These are phyloP conservation scores for Sugiyamaella chiloensis DNA, from an alignment of 805 yeast species.

Conservation along the genomic window DNA sequence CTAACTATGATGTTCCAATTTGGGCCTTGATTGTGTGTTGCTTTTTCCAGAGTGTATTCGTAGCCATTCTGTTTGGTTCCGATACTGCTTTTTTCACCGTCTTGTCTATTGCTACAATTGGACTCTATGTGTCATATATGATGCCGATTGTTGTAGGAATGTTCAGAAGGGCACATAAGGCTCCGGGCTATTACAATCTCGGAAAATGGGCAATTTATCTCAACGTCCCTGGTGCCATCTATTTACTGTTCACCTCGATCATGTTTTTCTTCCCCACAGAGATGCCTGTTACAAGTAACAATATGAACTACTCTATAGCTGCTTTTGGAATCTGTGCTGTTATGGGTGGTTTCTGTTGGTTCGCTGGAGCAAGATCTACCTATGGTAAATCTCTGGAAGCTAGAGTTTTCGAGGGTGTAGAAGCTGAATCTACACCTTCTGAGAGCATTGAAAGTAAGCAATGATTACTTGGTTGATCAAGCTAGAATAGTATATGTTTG, in stretches of 20 bases:
- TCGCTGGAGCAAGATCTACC: constrained; percentile 12
- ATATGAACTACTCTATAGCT: constrained; percentile 61
- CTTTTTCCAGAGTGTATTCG: constrained; percentile 68
- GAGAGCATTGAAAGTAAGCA: no score
- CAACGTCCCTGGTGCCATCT: constrained; percentile 20
- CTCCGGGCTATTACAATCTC: constrained; percentile 22
- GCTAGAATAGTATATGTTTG: no score
- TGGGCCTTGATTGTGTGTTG: constrained; percentile 66
- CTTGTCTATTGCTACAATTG: constrained; percentile 73
- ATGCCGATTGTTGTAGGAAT: constrained; percentile 52
- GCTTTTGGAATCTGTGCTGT: constrained; percentile 41
- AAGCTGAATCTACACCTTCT: no score
- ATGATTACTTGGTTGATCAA: no score
- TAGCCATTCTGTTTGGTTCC: constrained; percentile 55
- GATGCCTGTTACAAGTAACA: constrained; percentile 33
- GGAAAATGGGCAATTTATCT: constrained; percentile 21
- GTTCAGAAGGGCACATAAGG: constrained; percentile 20
- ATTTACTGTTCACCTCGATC: constrained; percentile 19
- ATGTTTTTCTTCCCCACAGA: constrained; percentile 26
- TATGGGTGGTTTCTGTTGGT: constrained; percentile 11
- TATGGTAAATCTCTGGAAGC: constrained; percentile 5
- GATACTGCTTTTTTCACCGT: constrained; percentile 18
- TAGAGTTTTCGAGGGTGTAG: not conserved
- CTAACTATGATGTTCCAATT: constrained; percentile 56
- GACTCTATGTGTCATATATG: constrained; percentile 69